Base-by-base conservation (phyloP, 2,329 filamentous ascomycete species). In the Neonectria neomacrospora region DNA sequence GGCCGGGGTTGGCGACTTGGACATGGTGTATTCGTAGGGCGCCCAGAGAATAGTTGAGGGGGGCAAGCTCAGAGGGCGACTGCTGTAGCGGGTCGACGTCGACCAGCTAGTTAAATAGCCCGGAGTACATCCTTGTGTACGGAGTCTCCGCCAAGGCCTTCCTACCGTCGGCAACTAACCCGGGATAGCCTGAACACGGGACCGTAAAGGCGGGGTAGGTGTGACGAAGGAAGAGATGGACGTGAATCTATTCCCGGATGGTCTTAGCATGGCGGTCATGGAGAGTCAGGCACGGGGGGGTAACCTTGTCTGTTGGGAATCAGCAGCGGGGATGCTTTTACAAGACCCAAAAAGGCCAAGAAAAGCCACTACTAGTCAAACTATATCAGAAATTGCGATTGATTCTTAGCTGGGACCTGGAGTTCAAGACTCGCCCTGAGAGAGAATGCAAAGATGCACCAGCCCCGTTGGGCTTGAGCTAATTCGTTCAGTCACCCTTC, bases 381-480 rank as follows among this genome's bases (percentile, higher is more conserved):
- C 10, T 3, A 10, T 12, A 16, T 44, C 14, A 4, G 11, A 44
- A 44, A 8, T 32, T 32, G 10, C 30, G 10, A 32, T 12, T 12
- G 34, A 16, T 37, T n/a, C 6, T 16, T 30, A 47, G 59, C 22
- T 1, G 20, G 16, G 11, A 39, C 18, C 5, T 42, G 9, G 16
- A 44, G 10, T 18, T 28, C 12, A 23, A 44, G 34, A 32, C 45
- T 62, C 41, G 68, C 70, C n/a, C 66, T 60, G 45, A 72, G 71
- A 4, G 62, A 70, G 14, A 70, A 54, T 26, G 37, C 2, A 69
- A 50, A 10, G 53, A 58, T 3, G 63, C 65, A 6, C 54, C 34
- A 4, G 32, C 42, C 7, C 70, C 67, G 42, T 73, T 74, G 11
- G 58, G 42, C 42, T 65, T 54, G 8, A 69, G 58, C 63, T 67